A percentile compares a stretch with the other conserved stretches of the same genome.
phyloP scores from a whole-genome alignment of 2,329 filamentous ascomycete species.

The Colletotrichum musae region DNA sequence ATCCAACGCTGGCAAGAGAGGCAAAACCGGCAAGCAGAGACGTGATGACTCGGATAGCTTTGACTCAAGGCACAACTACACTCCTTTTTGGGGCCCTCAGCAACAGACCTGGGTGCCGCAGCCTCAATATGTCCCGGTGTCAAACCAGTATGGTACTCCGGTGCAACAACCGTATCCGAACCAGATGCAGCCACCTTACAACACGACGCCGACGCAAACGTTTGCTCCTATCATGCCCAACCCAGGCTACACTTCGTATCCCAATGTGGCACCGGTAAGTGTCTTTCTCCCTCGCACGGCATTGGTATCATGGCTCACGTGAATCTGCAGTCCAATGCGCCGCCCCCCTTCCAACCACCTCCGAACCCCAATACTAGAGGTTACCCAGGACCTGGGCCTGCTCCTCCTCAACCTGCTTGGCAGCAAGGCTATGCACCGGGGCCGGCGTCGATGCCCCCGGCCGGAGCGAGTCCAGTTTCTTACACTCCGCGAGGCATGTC shows the following conservation, averaged over 20 bases:
- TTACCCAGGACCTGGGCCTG: slow-evolving; percentile 53
- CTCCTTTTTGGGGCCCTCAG: slow-evolving; percentile 74
- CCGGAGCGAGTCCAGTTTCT: slow-evolving; percentile 43
- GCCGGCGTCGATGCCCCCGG: slow-evolving; percentile 46
- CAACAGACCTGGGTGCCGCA: slow-evolving; percentile 71
- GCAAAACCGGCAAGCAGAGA: slow-evolving; percentile 74
- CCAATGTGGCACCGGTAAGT: slow-evolving; percentile 59
- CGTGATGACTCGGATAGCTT: slow-evolving; percentile 76
- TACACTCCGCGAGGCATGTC: slow-evolving; percentile 49
- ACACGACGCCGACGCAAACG: slow-evolving; percentile 55
- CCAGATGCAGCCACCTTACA: slow-evolving; percentile 63
- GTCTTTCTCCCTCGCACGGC: slow-evolving; percentile 11
- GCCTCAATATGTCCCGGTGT: slow-evolving; percentile 66
- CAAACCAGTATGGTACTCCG: slow-evolving; percentile 55
- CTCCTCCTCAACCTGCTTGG: slow-evolving; percentile 53
- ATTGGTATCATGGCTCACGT: slow-evolving; percentile 3
- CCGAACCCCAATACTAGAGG: slow-evolving; percentile 51
- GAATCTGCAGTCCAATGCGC: slow-evolving; percentile 44
- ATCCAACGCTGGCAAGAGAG: slow-evolving; percentile 77
- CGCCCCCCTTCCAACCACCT: slow-evolving; percentile 33
- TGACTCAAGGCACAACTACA: slow-evolving; percentile 78
- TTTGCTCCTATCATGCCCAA: slow-evolving; percentile 60
- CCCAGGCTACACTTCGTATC: slow-evolving; percentile 62
- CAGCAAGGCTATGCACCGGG: slow-evolving; percentile 53
- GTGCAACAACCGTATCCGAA: slow-evolving; percentile 62